These are phyloP conservation scores for Calvatia gigantea DNA, from an alignment of 768 basidiomycete species.

Conservation along the genomic window DNA sequence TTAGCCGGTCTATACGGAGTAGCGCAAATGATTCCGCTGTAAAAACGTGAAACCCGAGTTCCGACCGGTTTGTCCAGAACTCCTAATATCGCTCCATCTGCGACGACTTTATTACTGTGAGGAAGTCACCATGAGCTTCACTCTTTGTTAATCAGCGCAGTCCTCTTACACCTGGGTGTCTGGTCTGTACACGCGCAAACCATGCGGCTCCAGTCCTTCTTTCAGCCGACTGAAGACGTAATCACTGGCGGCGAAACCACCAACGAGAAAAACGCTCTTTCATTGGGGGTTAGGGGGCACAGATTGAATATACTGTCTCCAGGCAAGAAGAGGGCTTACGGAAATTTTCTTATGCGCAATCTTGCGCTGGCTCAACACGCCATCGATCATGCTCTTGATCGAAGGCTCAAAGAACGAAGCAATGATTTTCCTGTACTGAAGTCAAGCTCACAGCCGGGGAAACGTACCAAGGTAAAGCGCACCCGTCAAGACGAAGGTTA, in stretches of 20 bases:
- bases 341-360: constrained; percentile 20
- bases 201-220: constrained; percentile 29
- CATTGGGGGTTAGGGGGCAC: not conserved
- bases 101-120: constrained; percentile 43
- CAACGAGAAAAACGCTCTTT: constrained; percentile 41
- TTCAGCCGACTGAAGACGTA: constrained; percentile 47
- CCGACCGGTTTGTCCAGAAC: constrained; percentile 48
- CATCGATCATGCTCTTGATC: constrained; percentile 25
- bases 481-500: constrained; percentile 38
- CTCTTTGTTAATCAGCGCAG: not conserved
- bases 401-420: constrained; percentile 27
- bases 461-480: not conserved
- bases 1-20: constrained; percentile 30
- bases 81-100: constrained; percentile 43
- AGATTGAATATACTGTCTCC: too few species aligned
- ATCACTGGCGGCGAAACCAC: constrained; percentile 56
- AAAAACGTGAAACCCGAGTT: constrained; percentile 42
- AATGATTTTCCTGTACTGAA: constrained; percentile 15
- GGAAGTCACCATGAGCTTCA: not conserved
- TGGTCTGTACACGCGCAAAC: constrained; percentile 44
- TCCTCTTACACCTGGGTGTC: constrained; percentile 51
- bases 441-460: not conserved
- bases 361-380: constrained; percentile 17
- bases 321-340: constrained; percentile 16
- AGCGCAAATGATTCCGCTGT: constrained; percentile 43